Percentiles rank a stretch among this genome's conserved stretches.
Evolutionary conservation across 1,284 basidiomycete genomes (phyloP).

Genomic region (Boletus subluridellus): DNA sequence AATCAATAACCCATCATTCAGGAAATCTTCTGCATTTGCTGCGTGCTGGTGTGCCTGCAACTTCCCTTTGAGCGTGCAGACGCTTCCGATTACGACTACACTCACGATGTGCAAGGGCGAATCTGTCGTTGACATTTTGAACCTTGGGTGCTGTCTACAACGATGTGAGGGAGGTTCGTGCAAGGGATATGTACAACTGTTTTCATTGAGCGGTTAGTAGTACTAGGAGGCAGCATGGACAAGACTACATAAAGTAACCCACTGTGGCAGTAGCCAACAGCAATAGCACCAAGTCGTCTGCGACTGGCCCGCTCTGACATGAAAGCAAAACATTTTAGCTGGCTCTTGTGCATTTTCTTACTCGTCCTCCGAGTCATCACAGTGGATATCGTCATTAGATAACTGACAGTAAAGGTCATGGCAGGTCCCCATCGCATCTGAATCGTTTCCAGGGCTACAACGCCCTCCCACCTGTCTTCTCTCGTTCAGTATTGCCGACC

Average conservation of each 20-base stretch:
- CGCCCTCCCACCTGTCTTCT: too few relatives aligned
- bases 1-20: constrained; percentile 60
- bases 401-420: too few relatives aligned
- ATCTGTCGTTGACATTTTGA: constrained; percentile 24
- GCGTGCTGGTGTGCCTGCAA: constrained; percentile 76
- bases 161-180: background rate
- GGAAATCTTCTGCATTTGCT: constrained; percentile 69
- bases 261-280: constrained; percentile 3
- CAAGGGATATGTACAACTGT: background rate
- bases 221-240: background rate
- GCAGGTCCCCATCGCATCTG: too few relatives aligned
- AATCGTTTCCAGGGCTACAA: too few relatives aligned
- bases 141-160: background rate
- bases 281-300: background rate
- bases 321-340: too few relatives aligned
- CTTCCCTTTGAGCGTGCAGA: background rate
- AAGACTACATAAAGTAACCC: constrained; percentile 2
- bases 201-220: constrained; percentile 11
- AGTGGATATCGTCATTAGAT: too few relatives aligned
- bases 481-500: too few relatives aligned
- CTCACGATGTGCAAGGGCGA: constrained; percentile 32
- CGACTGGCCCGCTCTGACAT: too few relatives aligned
- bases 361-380: too few relatives aligned
- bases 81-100: background rate
- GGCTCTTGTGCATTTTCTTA: too few relatives aligned